Evolutionary conservation across 1,139 yeast genomes (phyloP).

Genomic region (Torulaspora pretoriensis): DNA sequence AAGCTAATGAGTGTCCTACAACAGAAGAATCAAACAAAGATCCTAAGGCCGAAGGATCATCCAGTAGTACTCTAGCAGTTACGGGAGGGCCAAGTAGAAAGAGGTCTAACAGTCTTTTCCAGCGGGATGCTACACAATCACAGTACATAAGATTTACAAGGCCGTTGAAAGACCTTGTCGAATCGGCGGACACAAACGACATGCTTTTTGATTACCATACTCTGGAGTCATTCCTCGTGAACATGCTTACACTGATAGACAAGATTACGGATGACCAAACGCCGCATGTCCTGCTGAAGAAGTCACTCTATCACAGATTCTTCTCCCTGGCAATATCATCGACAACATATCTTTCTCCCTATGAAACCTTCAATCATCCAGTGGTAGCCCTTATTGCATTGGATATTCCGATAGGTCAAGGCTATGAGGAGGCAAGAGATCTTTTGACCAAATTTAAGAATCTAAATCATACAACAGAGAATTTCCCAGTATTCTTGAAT

Average conservation of each 20-base stretch:
- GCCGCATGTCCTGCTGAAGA: slow-evolving; percentile 35
- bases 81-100: slow-evolving; percentile 17
- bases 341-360: slow-evolving; percentile 59
- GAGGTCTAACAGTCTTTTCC: slow-evolving; percentile 33
- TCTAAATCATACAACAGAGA: slow-evolving; percentile 24
- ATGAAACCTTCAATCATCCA: slow-evolving; percentile 90
- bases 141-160: slow-evolving; percentile 45
- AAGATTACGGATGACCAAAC: slow-evolving; percentile 29
- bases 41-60: not conserved
- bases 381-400: slow-evolving; percentile 71
- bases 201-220: slow-evolving; percentile 36
- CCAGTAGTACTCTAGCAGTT: slow-evolving; percentile 3
- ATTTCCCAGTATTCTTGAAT: slow-evolving; percentile 57
- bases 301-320: slow-evolving; percentile 54
- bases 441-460: slow-evolving; percentile 48
- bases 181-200: slow-evolving; percentile 24
- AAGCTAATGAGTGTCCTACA: slow-evolving; percentile 23
- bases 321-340: slow-evolving; percentile 60
- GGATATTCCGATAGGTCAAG: slow-evolving; percentile 29
- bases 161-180: slow-evolving; percentile 41
- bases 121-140: slow-evolving; percentile 33
- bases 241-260: slow-evolving; percentile 36
- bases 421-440: slow-evolving; percentile 51
- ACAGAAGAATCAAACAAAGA: not conserved
- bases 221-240: slow-evolving; percentile 35